Evolutionary conservation across 176 grass and related monocot genomes (phyloP).

Genomic region (Oryza punctata): DNA sequence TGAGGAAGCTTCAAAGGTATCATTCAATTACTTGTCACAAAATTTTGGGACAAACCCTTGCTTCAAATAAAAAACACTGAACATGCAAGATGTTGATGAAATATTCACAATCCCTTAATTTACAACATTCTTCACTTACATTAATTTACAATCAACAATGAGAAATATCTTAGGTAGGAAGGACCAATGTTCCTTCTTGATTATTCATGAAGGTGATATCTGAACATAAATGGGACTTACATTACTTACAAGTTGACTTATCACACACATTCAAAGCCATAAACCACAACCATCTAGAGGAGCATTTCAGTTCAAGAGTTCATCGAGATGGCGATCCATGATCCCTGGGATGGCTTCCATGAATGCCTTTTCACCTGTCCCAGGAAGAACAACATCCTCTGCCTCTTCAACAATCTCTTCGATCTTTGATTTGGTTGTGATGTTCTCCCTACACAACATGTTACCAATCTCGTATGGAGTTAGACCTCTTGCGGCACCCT

Average conservation of each 20-base stretch:
- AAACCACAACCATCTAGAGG: not conserved
- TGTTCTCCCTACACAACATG: slow-evolving; percentile 53
- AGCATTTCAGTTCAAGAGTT: not conserved
- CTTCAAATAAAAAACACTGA: not conserved
- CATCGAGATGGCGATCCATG: slow-evolving; percentile 51
- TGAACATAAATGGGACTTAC: not conserved
- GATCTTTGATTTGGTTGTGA: slow-evolving; percentile 53
- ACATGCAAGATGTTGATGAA: not conserved
- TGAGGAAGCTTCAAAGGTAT: not conserved
- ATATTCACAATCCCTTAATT: not conserved
- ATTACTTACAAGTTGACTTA: not conserved
- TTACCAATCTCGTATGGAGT: slow-evolving; percentile 53
- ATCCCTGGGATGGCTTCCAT: slow-evolving; percentile 44
- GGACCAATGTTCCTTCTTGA: not conserved
- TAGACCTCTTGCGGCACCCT: slow-evolving; percentile 46
- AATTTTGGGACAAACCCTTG: not conserved
- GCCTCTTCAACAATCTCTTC: slow-evolving; percentile 51
- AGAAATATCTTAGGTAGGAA: not conserved
- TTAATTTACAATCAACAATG: not conserved
- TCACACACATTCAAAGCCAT: not conserved
- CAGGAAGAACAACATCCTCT: slow-evolving; percentile 43
- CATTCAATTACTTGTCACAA: not conserved
- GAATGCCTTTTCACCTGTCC: slow-evolving; percentile 33
- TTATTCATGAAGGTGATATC: not conserved
- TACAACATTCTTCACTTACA: not conserved